phyloP scores from a whole-genome alignment of 2,329 filamentous ascomycete species.

The Elsinoe arachidis region DNA sequence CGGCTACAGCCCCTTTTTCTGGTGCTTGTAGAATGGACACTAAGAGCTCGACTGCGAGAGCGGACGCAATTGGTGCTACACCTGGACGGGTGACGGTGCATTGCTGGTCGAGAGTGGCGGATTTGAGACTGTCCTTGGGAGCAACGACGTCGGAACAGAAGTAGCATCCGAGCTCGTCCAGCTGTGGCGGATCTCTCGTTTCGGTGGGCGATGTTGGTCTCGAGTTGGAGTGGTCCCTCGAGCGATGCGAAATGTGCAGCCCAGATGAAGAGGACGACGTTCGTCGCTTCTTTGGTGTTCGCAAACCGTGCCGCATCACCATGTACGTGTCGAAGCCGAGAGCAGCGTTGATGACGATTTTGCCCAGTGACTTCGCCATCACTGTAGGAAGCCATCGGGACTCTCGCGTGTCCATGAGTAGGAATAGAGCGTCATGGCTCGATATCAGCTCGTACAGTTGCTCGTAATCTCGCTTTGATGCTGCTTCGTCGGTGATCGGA shows the following conservation, averaged over 20 bases:
- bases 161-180: constrained; percentile 75
- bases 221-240: neutral
- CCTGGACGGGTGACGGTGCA: constrained; percentile 95
- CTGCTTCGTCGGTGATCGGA: constrained; percentile 64
- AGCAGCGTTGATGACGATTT: constrained; percentile 94
- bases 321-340: constrained; percentile 95
- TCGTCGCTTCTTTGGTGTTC: constrained; percentile 24
- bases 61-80: constrained; percentile 84
- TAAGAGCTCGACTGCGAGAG: constrained; percentile 80
- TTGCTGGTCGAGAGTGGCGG: constrained; percentile 92
- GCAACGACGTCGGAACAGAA: constrained; percentile 98
- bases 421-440: constrained; percentile 82
- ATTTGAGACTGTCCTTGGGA: constrained; percentile 85
- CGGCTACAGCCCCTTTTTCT: constrained; percentile 32
- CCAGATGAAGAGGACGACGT: constrained; percentile 16
- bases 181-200: constrained; percentile 31
- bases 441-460: constrained; percentile 66
- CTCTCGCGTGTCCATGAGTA: constrained; percentile 95
- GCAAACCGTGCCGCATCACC: constrained; percentile 87
- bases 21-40: constrained; percentile 73
- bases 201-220: neutral
- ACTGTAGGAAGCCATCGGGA: constrained; percentile 92
- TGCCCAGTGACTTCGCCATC: constrained; percentile 85
- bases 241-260: constrained; percentile 10
- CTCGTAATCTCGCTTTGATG: constrained; percentile 65